Evolutionary conservation across 2,329 filamentous ascomycete genomes (phyloP), one percentile per base, ranked within the genome.

Genomic region (Penicillium decumbens): DNA sequence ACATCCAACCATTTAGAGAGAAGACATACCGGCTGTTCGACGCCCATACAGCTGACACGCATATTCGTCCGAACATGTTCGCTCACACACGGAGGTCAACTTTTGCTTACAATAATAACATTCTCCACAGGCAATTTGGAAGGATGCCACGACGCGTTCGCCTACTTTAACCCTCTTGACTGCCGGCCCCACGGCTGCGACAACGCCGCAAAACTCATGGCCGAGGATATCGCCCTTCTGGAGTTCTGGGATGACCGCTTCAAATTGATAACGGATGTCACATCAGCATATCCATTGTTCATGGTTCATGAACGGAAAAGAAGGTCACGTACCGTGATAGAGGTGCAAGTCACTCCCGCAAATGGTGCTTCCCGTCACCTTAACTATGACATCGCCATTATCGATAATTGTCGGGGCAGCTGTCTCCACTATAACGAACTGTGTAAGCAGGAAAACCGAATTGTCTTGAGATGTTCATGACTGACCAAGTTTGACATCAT

Each of bases 71-170:
- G 82, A 74, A 67, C 89, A 92, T 0, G 89, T 95, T 69, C 77
- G 81, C 63, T 90, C 87, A 67, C 89, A 95, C 62, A 88, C 84
- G 13, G 85, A 89, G 0, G 84, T 87, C 1, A 89, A 76, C 68
- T 89, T 89, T 71, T 88, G 80, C 58, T 85, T 79, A 75, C 89
- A 95, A 69, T 84, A 91, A 69, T 81, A 85, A 73, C 90, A 95
- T 24, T 67, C 44, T 0, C 75, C 75, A 54, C 75, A 71, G 9
- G 89, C 87, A 64, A 95, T 93, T 69, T 92, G 89, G 75, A 95
- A 95, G 9, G 84, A 87, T 0, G 87, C 89, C 1, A 95, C 89
- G 18, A 92, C 90, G 27, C 89, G 76, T 56, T 82, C 79, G 10
- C 84, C 85, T 5, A 75, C 68, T 53, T 81, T 69, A 40, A 84